Evolutionary conservation across 768 basidiomycete genomes (phyloP).

Genomic region (Kwoniella mangroviensis): DNA sequence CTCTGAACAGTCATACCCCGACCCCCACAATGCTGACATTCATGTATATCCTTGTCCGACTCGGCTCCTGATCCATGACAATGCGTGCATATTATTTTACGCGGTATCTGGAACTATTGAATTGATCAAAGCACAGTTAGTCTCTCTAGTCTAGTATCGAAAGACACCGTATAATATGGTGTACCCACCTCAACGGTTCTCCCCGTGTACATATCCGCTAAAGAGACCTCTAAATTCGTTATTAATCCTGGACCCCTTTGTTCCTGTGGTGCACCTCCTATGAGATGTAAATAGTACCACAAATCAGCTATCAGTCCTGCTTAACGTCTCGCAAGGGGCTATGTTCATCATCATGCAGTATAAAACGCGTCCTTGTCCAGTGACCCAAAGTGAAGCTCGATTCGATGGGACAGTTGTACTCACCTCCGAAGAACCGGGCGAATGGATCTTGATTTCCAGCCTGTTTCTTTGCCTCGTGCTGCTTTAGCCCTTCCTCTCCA

Average conservation of each 20-base stretch:
- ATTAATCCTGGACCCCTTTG: constrained; percentile 58
- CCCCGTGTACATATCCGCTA: constrained; percentile 88
- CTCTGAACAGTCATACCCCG: constrained; percentile 81
- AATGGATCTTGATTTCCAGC: constrained; percentile 95
- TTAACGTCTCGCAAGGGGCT: too few relatives aligned
- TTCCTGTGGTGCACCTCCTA: constrained; percentile 50
- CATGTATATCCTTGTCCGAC: constrained; percentile 81
- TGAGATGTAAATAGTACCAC: not conserved
- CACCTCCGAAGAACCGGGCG: constrained; percentile 81
- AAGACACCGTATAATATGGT: too few relatives aligned
- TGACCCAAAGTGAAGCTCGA: not conserved
- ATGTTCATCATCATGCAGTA: too few relatives aligned
- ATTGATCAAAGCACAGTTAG: too few relatives aligned
- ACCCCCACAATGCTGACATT: constrained; percentile 83
- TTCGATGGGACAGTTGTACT: not conserved
- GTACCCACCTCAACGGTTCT: constrained; percentile 75
- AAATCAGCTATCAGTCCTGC: not conserved
- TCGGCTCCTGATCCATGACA: constrained; percentile 95
- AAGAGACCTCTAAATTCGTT: constrained; percentile 68
- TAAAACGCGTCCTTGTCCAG: not conserved
- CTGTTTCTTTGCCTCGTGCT: constrained; percentile 67
- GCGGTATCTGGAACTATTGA: constrained; percentile 84
- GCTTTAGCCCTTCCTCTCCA: constrained; percentile 90
- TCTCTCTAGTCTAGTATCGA: too few relatives aligned
- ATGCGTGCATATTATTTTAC: constrained; percentile 91